Evolutionary conservation across 768 basidiomycete genomes (phyloP).

Genomic region (Tephrocybe sp.): DNA sequence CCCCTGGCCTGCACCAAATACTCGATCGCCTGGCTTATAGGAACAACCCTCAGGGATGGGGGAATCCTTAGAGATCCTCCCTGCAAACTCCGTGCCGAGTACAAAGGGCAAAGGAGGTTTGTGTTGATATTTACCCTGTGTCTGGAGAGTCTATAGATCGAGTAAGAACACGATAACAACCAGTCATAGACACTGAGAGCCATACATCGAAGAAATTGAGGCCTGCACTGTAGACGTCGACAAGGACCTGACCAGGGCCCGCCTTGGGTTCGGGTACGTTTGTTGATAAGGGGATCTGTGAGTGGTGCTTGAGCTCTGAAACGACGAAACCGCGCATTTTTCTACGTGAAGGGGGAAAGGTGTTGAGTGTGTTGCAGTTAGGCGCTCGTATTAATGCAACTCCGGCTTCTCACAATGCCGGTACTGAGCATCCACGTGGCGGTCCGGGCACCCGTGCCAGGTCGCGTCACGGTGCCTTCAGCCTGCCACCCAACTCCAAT

Average conservation of each 20-base stretch:
- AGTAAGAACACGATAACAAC: slow-evolving; percentile 14
- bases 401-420: not conserved
- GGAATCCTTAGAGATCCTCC: slow-evolving; percentile 63
- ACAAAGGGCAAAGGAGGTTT: slow-evolving; percentile 85
- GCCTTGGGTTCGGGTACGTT: slow-evolving; percentile 59
- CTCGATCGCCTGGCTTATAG: slow-evolving; percentile 79
- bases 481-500: slow-evolving; percentile 1
- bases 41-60: slow-evolving; percentile 79
- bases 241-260: slow-evolving; percentile 54
- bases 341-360: not conserved
- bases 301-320: slow-evolving; percentile 65
- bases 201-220: slow-evolving; percentile 77
- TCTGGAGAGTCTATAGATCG: slow-evolving; percentile 65
- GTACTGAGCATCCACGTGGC: too few relatives aligned
- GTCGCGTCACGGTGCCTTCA: too few relatives aligned
- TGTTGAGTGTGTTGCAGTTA: too few relatives aligned
- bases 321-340: slow-evolving; percentile 80
- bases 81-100: slow-evolving; percentile 84
- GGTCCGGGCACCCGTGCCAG: too few relatives aligned
- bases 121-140: slow-evolving; percentile 85
- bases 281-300: slow-evolving; percentile 50
- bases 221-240: slow-evolving; percentile 73
- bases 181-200: not conserved
- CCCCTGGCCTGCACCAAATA: slow-evolving; percentile 83
- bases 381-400: not conserved